These are phyloP conservation scores for Anthracocystis setariae DNA, from an alignment of 1,284 basidiomycete genomes.

Conservation along the genomic window DNA sequence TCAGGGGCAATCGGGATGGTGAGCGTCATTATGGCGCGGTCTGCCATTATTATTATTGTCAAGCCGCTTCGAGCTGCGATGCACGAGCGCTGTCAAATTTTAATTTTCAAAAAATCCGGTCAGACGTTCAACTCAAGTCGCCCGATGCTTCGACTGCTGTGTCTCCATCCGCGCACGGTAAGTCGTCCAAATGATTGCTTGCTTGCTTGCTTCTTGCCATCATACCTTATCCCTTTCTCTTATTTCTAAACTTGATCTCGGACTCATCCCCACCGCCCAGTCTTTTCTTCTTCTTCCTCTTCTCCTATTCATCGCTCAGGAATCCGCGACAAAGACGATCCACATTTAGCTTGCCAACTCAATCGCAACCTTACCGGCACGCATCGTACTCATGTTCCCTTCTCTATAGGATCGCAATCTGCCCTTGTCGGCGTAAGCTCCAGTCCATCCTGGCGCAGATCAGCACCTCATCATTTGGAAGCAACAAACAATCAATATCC, in stretches of 20 bases:
- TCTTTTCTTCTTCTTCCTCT: background rate
- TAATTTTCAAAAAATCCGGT: constrained; percentile 11
- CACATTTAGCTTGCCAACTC: background rate
- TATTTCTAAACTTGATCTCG: background rate
- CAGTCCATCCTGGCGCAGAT: background rate
- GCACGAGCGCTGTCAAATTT: constrained; percentile 10
- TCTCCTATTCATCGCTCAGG: background rate
- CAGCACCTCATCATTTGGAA: background rate
- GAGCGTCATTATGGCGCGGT: too few relatives aligned
- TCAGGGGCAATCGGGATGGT: too few relatives aligned
- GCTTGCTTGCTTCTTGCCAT: background rate
- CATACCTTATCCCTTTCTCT: background rate
- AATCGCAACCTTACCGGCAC: background rate
- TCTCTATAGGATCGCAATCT: constrained; percentile 4
- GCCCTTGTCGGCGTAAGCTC: constrained; percentile 9
- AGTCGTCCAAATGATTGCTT: background rate
- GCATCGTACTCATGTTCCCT: constrained; percentile 10
- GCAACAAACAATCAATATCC: background rate
- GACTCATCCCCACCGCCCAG: background rate
- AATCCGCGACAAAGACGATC: background rate
- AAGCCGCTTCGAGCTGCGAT: background rate
- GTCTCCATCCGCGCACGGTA: constrained; percentile 12
- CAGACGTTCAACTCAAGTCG: constrained; percentile 6
- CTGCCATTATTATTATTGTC: too few relatives aligned
- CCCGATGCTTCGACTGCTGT: constrained; percentile 14